Base-by-base conservation (phyloP, 768 basidiomycete species). In the Collybia sordida region DNA sequence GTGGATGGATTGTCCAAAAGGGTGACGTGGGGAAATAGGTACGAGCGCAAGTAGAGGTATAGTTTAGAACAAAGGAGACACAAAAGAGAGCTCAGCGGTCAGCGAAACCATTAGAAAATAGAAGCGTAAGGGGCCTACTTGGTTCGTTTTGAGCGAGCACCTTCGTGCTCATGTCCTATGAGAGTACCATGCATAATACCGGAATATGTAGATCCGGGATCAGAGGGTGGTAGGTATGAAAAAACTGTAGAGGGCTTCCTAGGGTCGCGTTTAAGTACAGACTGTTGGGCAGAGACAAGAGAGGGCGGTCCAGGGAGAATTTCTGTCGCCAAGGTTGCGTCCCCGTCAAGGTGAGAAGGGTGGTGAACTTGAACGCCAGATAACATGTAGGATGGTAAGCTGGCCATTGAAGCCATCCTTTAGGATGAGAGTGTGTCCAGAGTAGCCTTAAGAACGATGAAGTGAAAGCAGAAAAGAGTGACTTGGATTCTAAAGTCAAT, bases 171-270 rank as follows among this genome's bases (percentile, higher is more conserved):
- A 59, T 83, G 82, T 54, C 80, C 75, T 61, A 78, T 74, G 55
- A 84, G 75, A 63, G 85, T 79, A 53, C 81, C 80, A 56, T 83
- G 78, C 73, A 83, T 78, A 64, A 86, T 79, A 52, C 85, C 88
- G 65, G 86, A 83, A 74, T 90, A 93, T 21, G 90, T 93, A 59
- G 91, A 86, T 63, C 91, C 90, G 54, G 91, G 91, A 77, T 93
- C 91, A 62, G 84, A 82, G 54, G 82, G 71, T 41, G 90, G 90
- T 64, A 93, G 77, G 76, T 92, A 93, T 54, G 91, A 91, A 69
- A 83, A 75, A 51, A 78, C 70, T 56, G 78, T 72, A 56, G 78
- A 68, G 45, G 86, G 81, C 71, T 92, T 90, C 75, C 80, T 89
- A 62, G 84, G 84, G 74, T 93, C 90, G 64, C 87, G 84, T 73